These are phyloP conservation scores for Ganoderma lingzhi DNA, from an alignment of 1,284 basidiomycete genomes.

Conservation along the genomic window DNA sequence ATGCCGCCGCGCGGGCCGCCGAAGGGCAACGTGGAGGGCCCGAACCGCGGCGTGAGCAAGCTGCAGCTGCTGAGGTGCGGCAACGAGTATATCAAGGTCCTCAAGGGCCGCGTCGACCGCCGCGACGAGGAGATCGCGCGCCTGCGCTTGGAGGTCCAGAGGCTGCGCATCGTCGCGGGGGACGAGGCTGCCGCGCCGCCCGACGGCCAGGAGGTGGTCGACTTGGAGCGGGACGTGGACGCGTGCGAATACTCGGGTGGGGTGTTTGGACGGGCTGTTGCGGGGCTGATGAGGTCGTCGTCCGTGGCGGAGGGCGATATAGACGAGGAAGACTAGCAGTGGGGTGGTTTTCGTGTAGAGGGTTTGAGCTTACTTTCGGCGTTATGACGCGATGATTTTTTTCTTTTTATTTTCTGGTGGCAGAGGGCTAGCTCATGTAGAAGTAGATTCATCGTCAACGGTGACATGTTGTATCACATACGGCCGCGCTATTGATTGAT, in stretches of 20 bases:
- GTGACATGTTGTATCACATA: conserved; percentile 10
- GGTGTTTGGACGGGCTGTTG: conserved; percentile 31
- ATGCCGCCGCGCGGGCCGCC: conserved; percentile 88
- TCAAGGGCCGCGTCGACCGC: conserved; percentile 79
- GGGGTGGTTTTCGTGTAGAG: neutral
- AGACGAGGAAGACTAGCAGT: conserved; percentile 38
- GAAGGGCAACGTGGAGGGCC: conserved; percentile 86
- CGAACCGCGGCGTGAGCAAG: conserved; percentile 96
- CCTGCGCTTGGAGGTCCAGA: conserved; percentile 74
- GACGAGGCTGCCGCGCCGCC: conserved; percentile 34
- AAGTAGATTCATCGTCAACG: conserved; percentile 9
- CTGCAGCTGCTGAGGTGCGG: conserved; percentile 84
- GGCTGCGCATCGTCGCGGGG: conserved; percentile 54
- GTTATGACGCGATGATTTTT: neutral
- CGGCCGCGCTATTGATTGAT: neutral
- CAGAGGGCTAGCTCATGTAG: neutral
- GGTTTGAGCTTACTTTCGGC: too few species aligned
- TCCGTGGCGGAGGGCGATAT: conserved; percentile 40
- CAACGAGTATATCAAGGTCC: conserved; percentile 67
- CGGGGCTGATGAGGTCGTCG: conserved; percentile 14
- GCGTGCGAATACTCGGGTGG: conserved; percentile 38
- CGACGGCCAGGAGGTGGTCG: conserved; percentile 40
- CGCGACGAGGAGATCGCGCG: conserved; percentile 83
- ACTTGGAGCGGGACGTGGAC: conserved; percentile 45
- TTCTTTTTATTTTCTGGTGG: neutral